Percentiles rank a stretch among this genome's conserved stretches.
These are phyloP conservation scores for Veloporphyrellus conicus DNA, from an alignment of 1,284 basidiomycete species.

Conservation along the genomic window DNA sequence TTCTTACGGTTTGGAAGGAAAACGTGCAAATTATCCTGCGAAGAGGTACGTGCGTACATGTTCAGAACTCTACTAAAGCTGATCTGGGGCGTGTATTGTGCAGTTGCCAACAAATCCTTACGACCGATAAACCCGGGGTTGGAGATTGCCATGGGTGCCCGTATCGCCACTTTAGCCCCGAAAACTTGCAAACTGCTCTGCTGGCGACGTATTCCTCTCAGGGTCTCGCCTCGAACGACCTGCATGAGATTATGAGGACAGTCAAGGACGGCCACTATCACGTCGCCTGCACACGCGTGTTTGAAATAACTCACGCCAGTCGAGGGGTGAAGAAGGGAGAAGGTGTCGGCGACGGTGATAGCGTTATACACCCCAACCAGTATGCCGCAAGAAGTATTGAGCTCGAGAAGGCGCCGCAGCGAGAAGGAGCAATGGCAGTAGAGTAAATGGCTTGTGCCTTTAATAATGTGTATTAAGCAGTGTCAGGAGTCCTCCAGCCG, in stretches of 20 bases:
- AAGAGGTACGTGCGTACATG: constrained; percentile 58
- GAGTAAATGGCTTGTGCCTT: constrained; percentile 11
- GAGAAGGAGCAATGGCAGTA: constrained; percentile 31
- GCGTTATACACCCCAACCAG: constrained; percentile 92
- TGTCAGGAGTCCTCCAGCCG: constrained; percentile 15
- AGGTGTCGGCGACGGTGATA: constrained; percentile 84
- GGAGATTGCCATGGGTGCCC: constrained; percentile 89
- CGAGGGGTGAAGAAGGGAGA: constrained; percentile 83
- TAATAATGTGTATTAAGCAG: constrained; percentile 5
- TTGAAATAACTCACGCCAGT: constrained; percentile 84
- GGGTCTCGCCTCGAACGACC: constrained; percentile 60
- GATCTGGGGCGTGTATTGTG: constrained; percentile 2
- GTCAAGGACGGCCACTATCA: constrained; percentile 88
- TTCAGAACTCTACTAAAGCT: background rate
- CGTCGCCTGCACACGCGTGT: constrained; percentile 95
- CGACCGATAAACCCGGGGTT: constrained; percentile 67
- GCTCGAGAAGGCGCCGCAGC: constrained; percentile 43
- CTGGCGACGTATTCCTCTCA: constrained; percentile 68
- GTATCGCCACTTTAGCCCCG: constrained; percentile 84
- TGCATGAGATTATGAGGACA: constrained; percentile 81
- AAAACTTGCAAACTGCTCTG: constrained; percentile 81
- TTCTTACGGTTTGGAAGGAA: constrained; percentile 91
- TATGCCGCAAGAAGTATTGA: constrained; percentile 70
- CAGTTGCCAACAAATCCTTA: constrained; percentile 91
- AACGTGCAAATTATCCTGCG: constrained; percentile 90